A percentile compares a stretch with the other conserved stretches of the same genome.
Conservation (phyloP, 2,329 filamentous ascomycete genomes). For the Neopestalotiopsis rosae region DNA sequence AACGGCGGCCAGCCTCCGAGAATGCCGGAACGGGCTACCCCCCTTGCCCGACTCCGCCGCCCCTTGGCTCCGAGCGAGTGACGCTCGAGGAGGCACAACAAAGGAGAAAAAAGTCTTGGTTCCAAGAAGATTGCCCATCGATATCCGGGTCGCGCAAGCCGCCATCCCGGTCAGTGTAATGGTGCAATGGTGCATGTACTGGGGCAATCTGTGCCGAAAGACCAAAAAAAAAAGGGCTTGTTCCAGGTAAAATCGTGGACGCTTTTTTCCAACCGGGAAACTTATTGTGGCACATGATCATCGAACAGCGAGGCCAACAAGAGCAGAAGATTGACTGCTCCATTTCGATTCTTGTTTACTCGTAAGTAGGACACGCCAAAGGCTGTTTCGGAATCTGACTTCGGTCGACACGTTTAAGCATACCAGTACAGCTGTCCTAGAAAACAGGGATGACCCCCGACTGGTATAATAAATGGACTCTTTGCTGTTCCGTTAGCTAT, state of each 20-base stretch:
- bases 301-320: background rate
- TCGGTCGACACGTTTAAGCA: background rate
- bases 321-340: background rate
- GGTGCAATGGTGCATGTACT: background rate
- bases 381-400: background rate
- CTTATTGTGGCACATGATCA: background rate
- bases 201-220: background rate
- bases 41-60: background rate
- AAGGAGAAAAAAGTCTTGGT: background rate
- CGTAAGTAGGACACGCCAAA: background rate
- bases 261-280: background rate
- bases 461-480: background rate
- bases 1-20: constrained; percentile 11
- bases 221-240: background rate
- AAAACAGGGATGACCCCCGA: background rate
- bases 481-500: background rate
- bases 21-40: background rate
- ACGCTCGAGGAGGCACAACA: background rate
- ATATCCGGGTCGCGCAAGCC: background rate
- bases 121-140: background rate
- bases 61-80: background rate
- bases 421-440: background rate
- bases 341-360: too few species aligned
- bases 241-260: background rate
- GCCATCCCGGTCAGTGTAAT: background rate